Base-by-base conservation (phyloP, 805 yeast genomes). In the Nakazawaea pomicola region DNA sequence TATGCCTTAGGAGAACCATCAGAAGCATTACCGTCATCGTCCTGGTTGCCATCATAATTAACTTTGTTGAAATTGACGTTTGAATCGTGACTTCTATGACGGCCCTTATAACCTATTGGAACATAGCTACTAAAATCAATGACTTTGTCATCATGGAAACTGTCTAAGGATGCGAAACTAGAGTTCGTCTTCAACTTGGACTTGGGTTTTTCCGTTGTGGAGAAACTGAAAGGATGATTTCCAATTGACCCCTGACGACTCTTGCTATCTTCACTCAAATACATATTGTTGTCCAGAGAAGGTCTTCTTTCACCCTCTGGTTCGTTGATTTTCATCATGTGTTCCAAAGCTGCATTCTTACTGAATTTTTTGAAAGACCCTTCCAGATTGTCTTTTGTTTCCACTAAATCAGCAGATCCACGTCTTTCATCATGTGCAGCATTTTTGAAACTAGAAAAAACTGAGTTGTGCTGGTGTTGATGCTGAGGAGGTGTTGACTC, bases 111-210 rank as follows among this genome's bases (percentile, higher is more conserved):
- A 33, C 66, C 67, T 5, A 67, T 71, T 8, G 73, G 74, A 33
- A 67, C 58, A 49, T 60, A 64, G 5, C 68, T 62, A 30, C 40
- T 40, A 30, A 40, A 27, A 28, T 40, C 43, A 18, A 42, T 25
- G 20, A 38, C 40, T 12, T 27, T 30, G 18, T 53, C 57, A 34
- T 55, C 67, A 53, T 80, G 79, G 45, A 75, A 71, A 55, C 89
- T 78, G 52, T 81, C 89, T 53, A 84, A 62, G 0, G 90, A 83
- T 1, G 91, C 91, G 65, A 82, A 83, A 46, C 89, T 81, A 31
- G 84, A 85, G 46, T 77, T 80, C 12, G 80, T 65, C 0, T 87
- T 87, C 29, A 83, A 37, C 9, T 17, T 37, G 8, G 17, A 14
- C 10, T 12, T 37, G 11, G 19, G 19, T 9, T 16, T 15, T 7